A percentile compares a stretch with the other conserved stretches of the same genome.
phyloP scores from a whole-genome alignment of 352 stramenopile species.

The Pythium brassicae region DNA sequence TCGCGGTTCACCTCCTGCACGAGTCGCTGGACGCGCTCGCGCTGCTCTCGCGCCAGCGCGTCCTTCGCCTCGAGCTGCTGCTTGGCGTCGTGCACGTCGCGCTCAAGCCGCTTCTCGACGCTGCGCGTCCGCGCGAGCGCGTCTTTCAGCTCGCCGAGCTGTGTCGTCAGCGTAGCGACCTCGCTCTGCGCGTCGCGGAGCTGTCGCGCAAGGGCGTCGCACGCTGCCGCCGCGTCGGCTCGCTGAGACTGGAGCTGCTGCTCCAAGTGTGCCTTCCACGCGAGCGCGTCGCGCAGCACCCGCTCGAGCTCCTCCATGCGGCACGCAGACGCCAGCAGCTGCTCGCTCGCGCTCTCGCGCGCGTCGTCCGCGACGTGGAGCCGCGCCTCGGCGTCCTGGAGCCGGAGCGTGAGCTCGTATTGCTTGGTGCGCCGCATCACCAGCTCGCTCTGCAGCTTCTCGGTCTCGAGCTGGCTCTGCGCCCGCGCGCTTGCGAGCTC shows the following conservation, averaged over 20 bases:
- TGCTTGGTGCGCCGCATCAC: slow-evolving; percentile 72
- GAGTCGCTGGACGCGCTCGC: slow-evolving; percentile 49
- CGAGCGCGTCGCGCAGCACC: slow-evolving; percentile 45
- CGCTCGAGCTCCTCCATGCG: slow-evolving; percentile 65
- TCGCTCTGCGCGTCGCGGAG: slow-evolving; percentile 21
- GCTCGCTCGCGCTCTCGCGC: slow-evolving; percentile 37
- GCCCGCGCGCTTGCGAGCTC: slow-evolving; percentile 38
- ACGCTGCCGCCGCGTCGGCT: slow-evolving; percentile 2
- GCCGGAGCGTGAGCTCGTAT: slow-evolving; percentile 69
- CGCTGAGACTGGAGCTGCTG: slow-evolving; percentile 18
- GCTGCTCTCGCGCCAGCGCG: slow-evolving; percentile 33
- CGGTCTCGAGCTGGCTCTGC: slow-evolving; percentile 53
- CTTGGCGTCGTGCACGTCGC: slow-evolving; percentile 32
- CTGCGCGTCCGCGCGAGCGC: slow-evolving; percentile 22
- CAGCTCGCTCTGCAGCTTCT: slow-evolving; percentile 65
- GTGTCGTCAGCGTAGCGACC: slow-evolving; percentile 23
- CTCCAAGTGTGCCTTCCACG: slow-evolving; percentile 50
- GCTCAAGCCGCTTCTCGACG: slow-evolving; percentile 37
- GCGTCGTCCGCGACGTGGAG: slow-evolving; percentile 35
- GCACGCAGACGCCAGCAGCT: slow-evolving; percentile 34
- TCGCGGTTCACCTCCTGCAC: slow-evolving; percentile 49
- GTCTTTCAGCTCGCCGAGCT: slow-evolving; percentile 48
- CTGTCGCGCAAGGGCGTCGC: slow-evolving; percentile 7
- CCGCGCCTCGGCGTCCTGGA: slow-evolving; percentile 54
- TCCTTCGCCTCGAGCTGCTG: slow-evolving; percentile 29